A percentile compares a stretch with the other conserved stretches of the same genome.
phyloP scores from a whole-genome alignment of 2,329 filamentous ascomycete genomes.

The Paraconiothyrium sp. region DNA sequence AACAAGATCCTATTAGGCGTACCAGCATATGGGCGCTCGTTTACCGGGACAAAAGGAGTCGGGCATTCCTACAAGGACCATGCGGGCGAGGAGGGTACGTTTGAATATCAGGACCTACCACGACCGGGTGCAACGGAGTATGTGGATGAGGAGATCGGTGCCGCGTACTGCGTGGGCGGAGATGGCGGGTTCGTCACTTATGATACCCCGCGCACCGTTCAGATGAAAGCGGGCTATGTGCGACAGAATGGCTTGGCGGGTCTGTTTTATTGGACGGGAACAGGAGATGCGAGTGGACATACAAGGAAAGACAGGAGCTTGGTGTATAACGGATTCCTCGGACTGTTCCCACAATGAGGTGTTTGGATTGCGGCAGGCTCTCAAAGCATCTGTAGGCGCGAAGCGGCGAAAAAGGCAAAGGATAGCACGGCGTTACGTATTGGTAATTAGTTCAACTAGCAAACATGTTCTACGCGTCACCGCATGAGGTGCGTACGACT shows the following conservation, averaged over 20 bases:
- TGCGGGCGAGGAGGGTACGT: constrained; percentile 71
- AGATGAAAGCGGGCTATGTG: constrained; percentile 77
- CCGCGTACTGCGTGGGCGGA: constrained; percentile 76
- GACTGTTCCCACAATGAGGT: constrained; percentile 52
- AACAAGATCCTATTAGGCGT: constrained; percentile 80
- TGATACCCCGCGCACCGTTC: constrained; percentile 79
- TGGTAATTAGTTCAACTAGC: background rate
- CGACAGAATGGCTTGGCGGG: constrained; percentile 76
- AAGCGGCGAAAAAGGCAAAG: background rate
- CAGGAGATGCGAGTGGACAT: constrained; percentile 67
- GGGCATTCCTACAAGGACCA: constrained; percentile 67
- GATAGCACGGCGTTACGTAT: background rate
- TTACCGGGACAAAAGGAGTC: constrained; percentile 70
- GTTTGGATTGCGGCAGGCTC: background rate
- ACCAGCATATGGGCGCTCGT: constrained; percentile 79
- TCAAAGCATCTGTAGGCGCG: background rate
- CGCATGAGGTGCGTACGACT: background rate
- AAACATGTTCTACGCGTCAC: background rate
- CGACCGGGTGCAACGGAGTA: constrained; percentile 68
- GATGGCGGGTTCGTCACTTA: constrained; percentile 83
- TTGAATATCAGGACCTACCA: constrained; percentile 78
- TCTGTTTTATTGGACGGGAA: constrained; percentile 84
- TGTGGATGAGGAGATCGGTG: constrained; percentile 72
- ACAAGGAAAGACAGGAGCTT: constrained; percentile 63
- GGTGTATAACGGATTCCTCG: constrained; percentile 68